phyloP scores from a whole-genome alignment of 2,329 filamentous ascomycete genomes.

The Alternaria panax region DNA sequence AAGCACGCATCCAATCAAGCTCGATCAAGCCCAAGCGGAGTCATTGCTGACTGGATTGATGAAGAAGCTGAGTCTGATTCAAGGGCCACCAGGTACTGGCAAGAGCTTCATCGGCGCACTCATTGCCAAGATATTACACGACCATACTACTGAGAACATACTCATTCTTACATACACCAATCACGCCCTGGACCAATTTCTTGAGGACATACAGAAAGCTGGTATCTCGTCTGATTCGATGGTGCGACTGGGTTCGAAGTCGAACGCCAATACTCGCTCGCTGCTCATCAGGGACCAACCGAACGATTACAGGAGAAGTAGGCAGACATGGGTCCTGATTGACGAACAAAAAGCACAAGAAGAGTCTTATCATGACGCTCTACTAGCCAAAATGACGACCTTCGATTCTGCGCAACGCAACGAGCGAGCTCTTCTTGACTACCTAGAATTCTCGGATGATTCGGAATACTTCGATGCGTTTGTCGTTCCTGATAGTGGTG shows the following conservation, averaged over 20 bases:
- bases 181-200: constrained; percentile 58
- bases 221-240: constrained; percentile 62
- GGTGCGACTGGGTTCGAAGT: constrained; percentile 70
- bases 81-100: constrained; percentile 79
- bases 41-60: constrained; percentile 65
- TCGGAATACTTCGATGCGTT: constrained; percentile 65
- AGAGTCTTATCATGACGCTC: constrained; percentile 34
- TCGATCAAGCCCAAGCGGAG: constrained; percentile 63
- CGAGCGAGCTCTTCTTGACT: constrained; percentile 50
- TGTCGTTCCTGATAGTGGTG: constrained; percentile 53
- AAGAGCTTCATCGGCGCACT: constrained; percentile 76
- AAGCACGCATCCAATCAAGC: constrained; percentile 36
- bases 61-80: constrained; percentile 67
- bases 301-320: constrained; percentile 41
- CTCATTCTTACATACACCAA: constrained; percentile 74
- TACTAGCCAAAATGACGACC: constrained; percentile 18
- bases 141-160: constrained; percentile 60
- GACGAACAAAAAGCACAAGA: constrained; percentile 51
- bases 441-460: constrained; percentile 63
- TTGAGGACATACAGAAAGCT: constrained; percentile 68
- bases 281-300: constrained; percentile 58
- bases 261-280: constrained; percentile 55
- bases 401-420: constrained; percentile 17
- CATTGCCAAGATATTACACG: constrained; percentile 63
- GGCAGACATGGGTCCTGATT: constrained; percentile 54